A percentile compares a stretch with the other conserved stretches of the same genome.
These are phyloP conservation scores for Pyricularia sp. DNA, from an alignment of 2,329 filamentous ascomycete species.

Conservation along the genomic window DNA sequence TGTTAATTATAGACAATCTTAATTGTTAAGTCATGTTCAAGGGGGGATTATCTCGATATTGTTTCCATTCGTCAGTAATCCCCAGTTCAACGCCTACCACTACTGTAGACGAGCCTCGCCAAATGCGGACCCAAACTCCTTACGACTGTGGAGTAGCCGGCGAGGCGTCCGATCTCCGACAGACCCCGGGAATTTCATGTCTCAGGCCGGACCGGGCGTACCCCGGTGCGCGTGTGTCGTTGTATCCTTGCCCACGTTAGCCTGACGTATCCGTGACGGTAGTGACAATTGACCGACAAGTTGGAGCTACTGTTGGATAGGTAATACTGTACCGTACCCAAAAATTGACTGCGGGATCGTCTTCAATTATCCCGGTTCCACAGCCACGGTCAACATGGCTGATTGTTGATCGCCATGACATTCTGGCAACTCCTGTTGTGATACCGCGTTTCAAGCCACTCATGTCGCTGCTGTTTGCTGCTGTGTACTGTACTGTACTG, in stretches of 20 bases:
- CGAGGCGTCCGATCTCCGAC: background rate
- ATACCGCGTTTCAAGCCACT: background rate
- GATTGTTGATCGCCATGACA: background rate
- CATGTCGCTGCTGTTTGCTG: background rate
- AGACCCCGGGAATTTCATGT: background rate
- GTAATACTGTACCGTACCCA: too few species aligned
- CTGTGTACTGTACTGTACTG: too few species aligned
- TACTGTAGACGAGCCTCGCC: background rate
- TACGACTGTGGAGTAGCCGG: background rate
- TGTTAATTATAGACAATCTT: background rate
- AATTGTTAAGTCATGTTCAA: background rate
- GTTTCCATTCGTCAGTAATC: background rate
- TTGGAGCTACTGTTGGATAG: too few species aligned
- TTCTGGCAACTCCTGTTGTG: background rate
- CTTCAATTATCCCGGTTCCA: background rate
- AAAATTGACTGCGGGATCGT: background rate
- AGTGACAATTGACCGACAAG: too few species aligned
- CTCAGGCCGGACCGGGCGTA: background rate
- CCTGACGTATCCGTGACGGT: background rate
- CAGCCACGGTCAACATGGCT: background rate
- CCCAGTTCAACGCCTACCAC: background rate
- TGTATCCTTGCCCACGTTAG: background rate
- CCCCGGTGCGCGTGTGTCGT: background rate
- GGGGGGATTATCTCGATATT: too few species aligned
- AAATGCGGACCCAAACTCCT: background rate